These are phyloP conservation scores for Colletotrichum sp. DNA, from an alignment of 2,329 filamentous ascomycete species.

Conservation along the genomic window DNA sequence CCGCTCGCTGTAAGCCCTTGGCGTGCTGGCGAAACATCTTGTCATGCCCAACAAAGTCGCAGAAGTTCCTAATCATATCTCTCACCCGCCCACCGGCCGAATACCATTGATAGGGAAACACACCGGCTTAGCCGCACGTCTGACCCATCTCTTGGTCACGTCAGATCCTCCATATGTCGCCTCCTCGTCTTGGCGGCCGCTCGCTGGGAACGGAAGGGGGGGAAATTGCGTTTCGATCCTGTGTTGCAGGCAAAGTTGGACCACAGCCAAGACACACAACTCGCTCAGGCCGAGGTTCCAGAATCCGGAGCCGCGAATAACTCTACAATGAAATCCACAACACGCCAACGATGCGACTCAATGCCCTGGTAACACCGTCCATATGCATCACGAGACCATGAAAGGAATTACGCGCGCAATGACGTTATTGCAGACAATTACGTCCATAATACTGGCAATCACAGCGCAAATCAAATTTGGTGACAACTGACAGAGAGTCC, in stretches of 20 bases:
- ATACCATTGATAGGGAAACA: constrained; percentile 1
- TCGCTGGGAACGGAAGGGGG: background rate
- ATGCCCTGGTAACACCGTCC: background rate
- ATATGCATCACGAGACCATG: background rate
- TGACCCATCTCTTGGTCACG: constrained; percentile 11
- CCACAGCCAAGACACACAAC: background rate
- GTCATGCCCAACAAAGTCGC: constrained; percentile 9
- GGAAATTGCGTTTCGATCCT: background rate
- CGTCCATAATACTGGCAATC: background rate
- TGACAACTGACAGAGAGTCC: background rate
- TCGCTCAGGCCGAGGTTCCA: background rate
- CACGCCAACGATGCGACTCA: background rate
- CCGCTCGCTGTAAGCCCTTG: background rate
- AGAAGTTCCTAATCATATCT: constrained; percentile 16
- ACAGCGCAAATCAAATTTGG: background rate
- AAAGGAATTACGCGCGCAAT: background rate
- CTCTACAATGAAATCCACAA: background rate
- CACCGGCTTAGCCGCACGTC: constrained; percentile 6
- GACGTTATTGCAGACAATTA: background rate
- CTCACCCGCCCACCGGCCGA: constrained; percentile 2
- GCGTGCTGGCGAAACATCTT: background rate
- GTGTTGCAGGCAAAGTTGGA: background rate
- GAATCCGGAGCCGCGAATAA: background rate
- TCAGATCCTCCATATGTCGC: background rate
- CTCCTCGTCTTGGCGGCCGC: background rate